A percentile compares a stretch with the other conserved stretches of the same genome.
Evolutionary conservation across 768 basidiomycete species (phyloP).

Genomic region (Dendrothele bispora): DNA sequence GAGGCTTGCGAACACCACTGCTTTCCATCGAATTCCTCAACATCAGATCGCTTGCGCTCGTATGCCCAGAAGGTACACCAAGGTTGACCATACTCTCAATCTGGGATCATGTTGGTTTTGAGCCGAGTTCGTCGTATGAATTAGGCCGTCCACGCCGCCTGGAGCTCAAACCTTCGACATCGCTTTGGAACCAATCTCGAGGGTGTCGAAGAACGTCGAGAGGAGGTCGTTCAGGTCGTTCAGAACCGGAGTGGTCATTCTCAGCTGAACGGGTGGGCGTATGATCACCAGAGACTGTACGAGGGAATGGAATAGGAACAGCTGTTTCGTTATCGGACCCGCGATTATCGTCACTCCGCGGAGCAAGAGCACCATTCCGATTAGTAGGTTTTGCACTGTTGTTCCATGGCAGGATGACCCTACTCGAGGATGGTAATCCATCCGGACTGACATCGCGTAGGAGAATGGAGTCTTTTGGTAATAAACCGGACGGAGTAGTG

Average conservation of each 20-base stretch:
- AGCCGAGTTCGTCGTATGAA: constrained; percentile 68
- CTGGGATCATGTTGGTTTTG: constrained; percentile 54
- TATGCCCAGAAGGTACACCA: constrained; percentile 46
- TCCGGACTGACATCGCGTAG: constrained; percentile 64
- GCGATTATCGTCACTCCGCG: constrained; percentile 35
- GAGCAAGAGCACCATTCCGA: constrained; percentile 48
- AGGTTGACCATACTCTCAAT: constrained; percentile 75
- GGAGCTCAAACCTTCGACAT: constrained; percentile 61
- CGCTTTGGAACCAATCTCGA: constrained; percentile 74
- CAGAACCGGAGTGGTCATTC: too few relatives aligned
- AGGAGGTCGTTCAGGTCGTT: too few relatives aligned
- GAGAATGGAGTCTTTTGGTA: constrained; percentile 48
- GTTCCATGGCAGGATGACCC: constrained; percentile 55
- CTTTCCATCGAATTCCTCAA: constrained; percentile 65
- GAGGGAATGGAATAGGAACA: constrained; percentile 75
- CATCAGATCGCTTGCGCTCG: constrained; percentile 67
- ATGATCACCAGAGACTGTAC: constrained; percentile 54
- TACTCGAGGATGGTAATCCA: constrained; percentile 35
- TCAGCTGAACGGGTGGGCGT: constrained; percentile 41
- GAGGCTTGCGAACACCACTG: constrained; percentile 60
- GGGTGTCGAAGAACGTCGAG: constrained; percentile 40
- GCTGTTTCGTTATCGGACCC: constrained; percentile 36
- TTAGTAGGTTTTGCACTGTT: constrained; percentile 53
- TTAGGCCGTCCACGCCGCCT: constrained; percentile 58
- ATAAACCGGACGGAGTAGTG: constrained; percentile 37